phyloP scores from a whole-genome alignment of 2,329 filamentous ascomycete species.

The Apiospora saccharicola region DNA sequence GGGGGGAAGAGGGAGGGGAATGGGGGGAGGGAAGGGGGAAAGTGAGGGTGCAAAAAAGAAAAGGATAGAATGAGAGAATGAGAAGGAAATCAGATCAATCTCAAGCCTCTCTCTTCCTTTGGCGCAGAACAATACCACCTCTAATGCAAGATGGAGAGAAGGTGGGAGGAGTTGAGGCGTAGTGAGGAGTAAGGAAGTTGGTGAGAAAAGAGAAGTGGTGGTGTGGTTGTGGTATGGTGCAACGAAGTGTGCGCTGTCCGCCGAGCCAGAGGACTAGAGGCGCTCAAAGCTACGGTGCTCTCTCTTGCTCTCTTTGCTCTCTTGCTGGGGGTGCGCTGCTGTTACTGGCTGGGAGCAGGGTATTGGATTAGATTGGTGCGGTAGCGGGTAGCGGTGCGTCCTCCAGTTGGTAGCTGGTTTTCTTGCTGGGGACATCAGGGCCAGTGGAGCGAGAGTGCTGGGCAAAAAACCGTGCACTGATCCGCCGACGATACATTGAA shows the following conservation, averaged over 20 bases:
- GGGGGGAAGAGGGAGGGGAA: slow-evolving; percentile 32
- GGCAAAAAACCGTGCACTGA: slow-evolving; percentile 19
- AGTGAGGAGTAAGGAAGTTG: slow-evolving; percentile 21
- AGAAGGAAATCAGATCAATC: slow-evolving; percentile 30
- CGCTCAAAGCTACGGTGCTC: neutral
- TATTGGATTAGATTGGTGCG: slow-evolving; percentile 17
- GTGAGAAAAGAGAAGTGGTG: slow-evolving; percentile 21
- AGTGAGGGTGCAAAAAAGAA: slow-evolving; percentile 28
- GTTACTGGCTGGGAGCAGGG: slow-evolving; percentile 10
- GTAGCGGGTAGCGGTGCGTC: slow-evolving; percentile 16
- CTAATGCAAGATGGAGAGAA: slow-evolving; percentile 8
- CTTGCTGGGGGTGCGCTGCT: neutral
- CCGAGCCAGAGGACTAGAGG: neutral
- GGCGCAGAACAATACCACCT: slow-evolving; percentile 12
- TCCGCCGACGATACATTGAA: slow-evolving; percentile 15
- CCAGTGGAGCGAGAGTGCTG: neutral
- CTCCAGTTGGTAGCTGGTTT: slow-evolving; percentile 18
- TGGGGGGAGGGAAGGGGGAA: slow-evolving; percentile 27
- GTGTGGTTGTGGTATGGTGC: slow-evolving; percentile 21
- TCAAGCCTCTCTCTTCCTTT: slow-evolving; percentile 29
- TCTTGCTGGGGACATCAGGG: slow-evolving; percentile 3
- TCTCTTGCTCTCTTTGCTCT: slow-evolving; percentile 1
- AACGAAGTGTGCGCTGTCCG: slow-evolving; percentile 15
- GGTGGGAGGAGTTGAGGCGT: slow-evolving; percentile 18
- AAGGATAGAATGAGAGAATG: slow-evolving; percentile 32